phyloP scores from a whole-genome alignment of 2,329 filamentous ascomycete genomes.

The Paecilomyces fulvus region DNA sequence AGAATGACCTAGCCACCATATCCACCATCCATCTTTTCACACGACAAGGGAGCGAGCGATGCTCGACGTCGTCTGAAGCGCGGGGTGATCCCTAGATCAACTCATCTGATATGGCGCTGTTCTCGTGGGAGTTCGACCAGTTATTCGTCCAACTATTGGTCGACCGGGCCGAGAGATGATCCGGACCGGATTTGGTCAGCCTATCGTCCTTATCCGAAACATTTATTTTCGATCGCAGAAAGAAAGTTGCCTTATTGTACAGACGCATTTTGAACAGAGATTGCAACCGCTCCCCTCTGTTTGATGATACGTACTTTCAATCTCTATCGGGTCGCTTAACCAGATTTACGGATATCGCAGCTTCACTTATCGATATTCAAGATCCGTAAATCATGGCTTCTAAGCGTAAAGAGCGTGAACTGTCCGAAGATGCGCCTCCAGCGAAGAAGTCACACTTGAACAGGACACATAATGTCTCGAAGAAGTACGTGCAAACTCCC shows the following conservation, averaged over 20 bases:
- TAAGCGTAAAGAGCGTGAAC: constrained; percentile 22
- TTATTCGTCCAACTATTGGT: constrained; percentile 2
- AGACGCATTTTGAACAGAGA: background rate
- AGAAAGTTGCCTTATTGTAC: background rate
- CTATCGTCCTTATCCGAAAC: background rate
- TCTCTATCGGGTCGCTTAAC: background rate
- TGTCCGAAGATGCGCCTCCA: constrained; percentile 16
- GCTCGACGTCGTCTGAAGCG: background rate
- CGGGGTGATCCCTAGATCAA: background rate
- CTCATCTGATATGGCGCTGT: background rate
- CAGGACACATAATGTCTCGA: constrained; percentile 4
- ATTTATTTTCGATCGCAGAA: background rate
- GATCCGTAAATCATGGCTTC: constrained; percentile 9
- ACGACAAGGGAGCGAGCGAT: background rate
- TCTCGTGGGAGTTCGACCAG: background rate
- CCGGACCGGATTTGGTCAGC: constrained; percentile 7
- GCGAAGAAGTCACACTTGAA: constrained; percentile 12
- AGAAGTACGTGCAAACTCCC: constrained; percentile 2
- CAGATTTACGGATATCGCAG: background rate
- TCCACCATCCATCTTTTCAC: constrained; percentile 6
- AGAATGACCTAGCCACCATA: background rate
- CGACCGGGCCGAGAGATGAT: constrained; percentile 22
- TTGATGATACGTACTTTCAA: background rate
- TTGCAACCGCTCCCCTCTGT: background rate
- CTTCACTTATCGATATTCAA: background rate